A percentile compares a stretch with the other conserved stretches of the same genome.
phyloP scores from a whole-genome alignment of 2,329 filamentous ascomycete species.

The Cladobotryum mycophilum region DNA sequence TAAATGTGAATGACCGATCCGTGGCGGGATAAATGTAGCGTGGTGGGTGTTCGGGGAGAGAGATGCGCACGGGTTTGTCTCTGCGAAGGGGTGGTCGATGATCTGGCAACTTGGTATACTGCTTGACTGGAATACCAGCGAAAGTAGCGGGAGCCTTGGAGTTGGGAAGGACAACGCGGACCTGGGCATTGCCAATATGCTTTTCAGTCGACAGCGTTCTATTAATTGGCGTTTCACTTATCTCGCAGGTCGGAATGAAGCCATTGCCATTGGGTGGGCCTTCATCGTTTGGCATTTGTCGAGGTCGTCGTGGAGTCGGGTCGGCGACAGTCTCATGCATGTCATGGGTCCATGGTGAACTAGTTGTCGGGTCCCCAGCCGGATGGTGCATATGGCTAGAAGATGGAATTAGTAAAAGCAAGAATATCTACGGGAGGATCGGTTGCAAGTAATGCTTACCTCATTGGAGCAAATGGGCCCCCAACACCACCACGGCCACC shows the following conservation, averaged over 20 bases:
- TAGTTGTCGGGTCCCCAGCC: conserved; percentile 56
- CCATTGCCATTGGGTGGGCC: conserved; percentile 50
- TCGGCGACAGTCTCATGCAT: conserved; percentile 71
- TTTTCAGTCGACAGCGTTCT: conserved; percentile 76
- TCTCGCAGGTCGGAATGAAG: conserved; percentile 49
- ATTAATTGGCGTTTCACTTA: conserved; percentile 62
- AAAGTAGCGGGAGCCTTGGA: conserved; percentile 68
- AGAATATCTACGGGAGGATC: conserved; percentile 3
- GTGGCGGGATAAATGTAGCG: conserved; percentile 86
- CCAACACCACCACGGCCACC: conserved; percentile 53
- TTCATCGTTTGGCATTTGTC: conserved; percentile 39
- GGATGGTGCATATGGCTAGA: conserved; percentile 37
- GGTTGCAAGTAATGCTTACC: conserved; percentile 43
- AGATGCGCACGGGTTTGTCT: conserved; percentile 94
- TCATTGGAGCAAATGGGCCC: conserved; percentile 53
- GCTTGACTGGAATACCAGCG: conserved; percentile 71
- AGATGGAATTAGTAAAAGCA: conserved; percentile 20
- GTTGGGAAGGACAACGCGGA: conserved; percentile 72
- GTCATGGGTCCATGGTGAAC: conserved; percentile 84
- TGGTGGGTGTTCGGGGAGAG: conserved; percentile 70
- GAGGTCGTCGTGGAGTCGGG: conserved; percentile 35
- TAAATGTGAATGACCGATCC: conserved; percentile 96
- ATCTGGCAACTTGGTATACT: conserved; percentile 90
- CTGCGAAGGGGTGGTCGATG: conserved; percentile 88
- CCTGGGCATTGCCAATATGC: conserved; percentile 75